A percentile compares a stretch with the other conserved stretches of the same genome.
Conservation (phyloP, 305 asterid species). For the Striga hermonthica region DNA sequence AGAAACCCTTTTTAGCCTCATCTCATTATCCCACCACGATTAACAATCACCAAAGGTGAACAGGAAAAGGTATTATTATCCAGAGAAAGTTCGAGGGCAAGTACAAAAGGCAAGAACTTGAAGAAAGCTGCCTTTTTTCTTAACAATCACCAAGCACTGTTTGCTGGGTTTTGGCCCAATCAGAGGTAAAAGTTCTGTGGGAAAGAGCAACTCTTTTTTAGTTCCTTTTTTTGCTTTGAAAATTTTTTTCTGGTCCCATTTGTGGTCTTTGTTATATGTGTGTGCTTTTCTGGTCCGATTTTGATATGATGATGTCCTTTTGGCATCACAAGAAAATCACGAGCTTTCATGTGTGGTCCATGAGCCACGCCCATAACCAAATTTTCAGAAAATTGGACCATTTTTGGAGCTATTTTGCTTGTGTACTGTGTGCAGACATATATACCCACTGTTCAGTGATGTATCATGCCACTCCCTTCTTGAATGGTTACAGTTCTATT, state of each 20-base stretch:
- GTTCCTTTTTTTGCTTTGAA: constrained; percentile 22
- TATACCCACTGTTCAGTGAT: constrained; percentile 7
- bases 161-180: constrained; percentile 27
- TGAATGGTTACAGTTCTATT: neutral
- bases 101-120: constrained; percentile 15
- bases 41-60: neutral
- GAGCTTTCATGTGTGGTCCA: constrained; percentile 40
- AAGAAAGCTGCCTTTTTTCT: neutral
- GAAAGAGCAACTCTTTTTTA: constrained; percentile 7
- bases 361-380: constrained; percentile 23
- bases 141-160: constrained; percentile 13
- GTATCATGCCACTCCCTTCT: neutral
- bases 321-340: constrained; percentile 35
- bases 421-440: constrained; percentile 9
- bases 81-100: neutral
- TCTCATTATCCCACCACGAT: constrained; percentile 29
- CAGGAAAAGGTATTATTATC: constrained; percentile 22
- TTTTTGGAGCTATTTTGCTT: constrained; percentile 25
- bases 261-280: neutral
- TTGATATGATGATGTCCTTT: constrained; percentile 27
- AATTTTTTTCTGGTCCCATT: constrained; percentile 34
- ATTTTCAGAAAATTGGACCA: constrained; percentile 32
- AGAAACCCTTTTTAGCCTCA: constrained; percentile 1
- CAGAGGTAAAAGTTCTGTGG: constrained; percentile 32
- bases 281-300: too few species aligned